Evolutionary conservation across 441 rosid species (phyloP).

Genomic region (Aquilaria agallochum): DNA sequence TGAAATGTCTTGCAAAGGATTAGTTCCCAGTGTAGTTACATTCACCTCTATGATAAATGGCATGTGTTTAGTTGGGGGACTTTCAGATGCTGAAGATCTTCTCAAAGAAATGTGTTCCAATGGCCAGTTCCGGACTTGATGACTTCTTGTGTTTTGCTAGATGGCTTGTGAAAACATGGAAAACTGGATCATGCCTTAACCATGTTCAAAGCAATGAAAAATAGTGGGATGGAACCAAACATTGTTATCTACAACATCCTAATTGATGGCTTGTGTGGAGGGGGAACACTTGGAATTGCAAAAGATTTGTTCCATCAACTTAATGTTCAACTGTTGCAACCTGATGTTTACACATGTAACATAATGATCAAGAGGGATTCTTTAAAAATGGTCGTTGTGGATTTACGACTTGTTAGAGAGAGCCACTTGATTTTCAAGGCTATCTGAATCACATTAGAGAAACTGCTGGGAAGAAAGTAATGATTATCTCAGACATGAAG

Average conservation of each 20-base stretch:
- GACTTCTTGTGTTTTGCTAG: constrained; percentile 5
- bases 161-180: constrained; percentile 12
- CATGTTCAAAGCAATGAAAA: constrained; percentile 7
- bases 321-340: background rate
- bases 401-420: no score
- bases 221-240: background rate
- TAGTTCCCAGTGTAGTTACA: constrained; percentile 19
- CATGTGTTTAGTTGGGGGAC: background rate
- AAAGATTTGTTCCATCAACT: background rate
- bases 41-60: constrained; percentile 9
- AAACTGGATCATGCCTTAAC: constrained; percentile 2
- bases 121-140: constrained; percentile 3
- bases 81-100: background rate
- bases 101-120: constrained; percentile 1
- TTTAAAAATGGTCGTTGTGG: background rate
- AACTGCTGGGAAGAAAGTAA: no score
- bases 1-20: constrained; percentile 21
- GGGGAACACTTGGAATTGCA: background rate
- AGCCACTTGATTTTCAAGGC: no score
- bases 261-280: constrained; percentile 1
- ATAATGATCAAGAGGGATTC: constrained; percentile 12
- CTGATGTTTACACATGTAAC: constrained; percentile 1
- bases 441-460: no score
- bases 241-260: background rate
- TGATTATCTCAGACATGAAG: no score